Percentiles rank a stretch among this genome's conserved stretches.
Evolutionary conservation across 2,329 filamentous ascomycete genomes (phyloP).

Genomic region (Aspergillus pseudoglaucus): DNA sequence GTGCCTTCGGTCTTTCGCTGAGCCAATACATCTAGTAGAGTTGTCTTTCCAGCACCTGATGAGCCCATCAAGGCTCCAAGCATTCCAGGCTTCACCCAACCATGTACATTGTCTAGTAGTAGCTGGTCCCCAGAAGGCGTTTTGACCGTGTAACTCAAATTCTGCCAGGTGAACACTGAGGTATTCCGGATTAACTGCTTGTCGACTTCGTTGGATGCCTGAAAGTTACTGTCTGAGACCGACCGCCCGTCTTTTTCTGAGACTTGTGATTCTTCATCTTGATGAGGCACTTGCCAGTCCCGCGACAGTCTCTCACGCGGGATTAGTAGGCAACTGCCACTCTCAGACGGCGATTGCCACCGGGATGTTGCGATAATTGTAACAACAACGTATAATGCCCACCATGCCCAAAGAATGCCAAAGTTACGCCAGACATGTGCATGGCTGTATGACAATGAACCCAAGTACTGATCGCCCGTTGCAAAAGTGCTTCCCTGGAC

Average conservation of each 20-base stretch:
- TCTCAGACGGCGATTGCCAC: conserved; percentile 51
- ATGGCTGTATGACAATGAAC: conserved; percentile 48
- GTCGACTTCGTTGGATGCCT: conserved; percentile 22
- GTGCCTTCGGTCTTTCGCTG: conserved; percentile 62
- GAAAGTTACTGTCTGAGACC: conserved; percentile 8
- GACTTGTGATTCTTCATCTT: conserved; percentile 47
- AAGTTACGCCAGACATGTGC: conserved; percentile 55
- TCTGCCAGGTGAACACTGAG: conserved; percentile 67
- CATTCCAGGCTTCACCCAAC: conserved; percentile 70
- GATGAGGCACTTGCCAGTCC: conserved; percentile 19
- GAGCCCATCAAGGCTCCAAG: conserved; percentile 74
- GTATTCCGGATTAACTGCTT: conserved; percentile 54
- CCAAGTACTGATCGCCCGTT: conserved; percentile 54
- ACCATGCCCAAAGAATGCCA: conserved; percentile 58
- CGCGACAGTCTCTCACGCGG: conserved; percentile 53
- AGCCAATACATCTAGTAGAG: conserved; percentile 66
- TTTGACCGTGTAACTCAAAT: conserved; percentile 63
- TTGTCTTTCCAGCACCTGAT: conserved; percentile 69
- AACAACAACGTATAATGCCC: conserved; percentile 52
- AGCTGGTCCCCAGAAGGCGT: conserved; percentile 49
- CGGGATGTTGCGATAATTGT: conserved; percentile 53
- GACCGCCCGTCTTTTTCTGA: conserved; percentile 17
- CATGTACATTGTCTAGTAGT: conserved; percentile 61
- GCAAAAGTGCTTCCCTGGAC: conserved; percentile 43
- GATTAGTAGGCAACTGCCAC: conserved; percentile 52